A percentile compares a stretch with the other conserved stretches of the same genome.
phyloP scores from a whole-genome alignment of 257 asterid species.

The Avicennia marina region DNA sequence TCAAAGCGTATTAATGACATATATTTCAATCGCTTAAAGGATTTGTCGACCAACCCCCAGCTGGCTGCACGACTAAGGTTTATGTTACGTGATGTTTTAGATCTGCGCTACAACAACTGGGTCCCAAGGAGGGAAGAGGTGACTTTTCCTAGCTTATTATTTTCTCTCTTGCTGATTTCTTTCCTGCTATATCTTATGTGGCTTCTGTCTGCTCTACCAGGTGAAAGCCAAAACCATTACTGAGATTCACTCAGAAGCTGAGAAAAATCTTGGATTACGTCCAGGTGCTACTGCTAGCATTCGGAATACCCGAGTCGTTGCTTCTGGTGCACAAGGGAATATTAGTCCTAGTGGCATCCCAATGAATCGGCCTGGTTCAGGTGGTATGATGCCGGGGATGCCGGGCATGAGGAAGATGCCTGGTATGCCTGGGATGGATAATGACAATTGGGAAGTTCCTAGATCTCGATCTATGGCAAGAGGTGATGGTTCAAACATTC shows the following conservation, averaged over 20 bases:
- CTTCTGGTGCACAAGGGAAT: conserved; percentile 55
- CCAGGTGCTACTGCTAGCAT: conserved; percentile 92
- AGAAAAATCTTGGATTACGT: conserved; percentile 82
- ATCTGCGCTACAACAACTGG: conserved; percentile 74
- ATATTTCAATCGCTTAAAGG: conserved; percentile 72
- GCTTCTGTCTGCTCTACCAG: conserved; percentile 29
- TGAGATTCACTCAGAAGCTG: conserved; percentile 97
- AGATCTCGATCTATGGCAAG: conserved; percentile 75
- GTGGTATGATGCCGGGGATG: conserved; percentile 99
- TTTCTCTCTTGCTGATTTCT: neutral
- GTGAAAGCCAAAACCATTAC: conserved; percentile 86
- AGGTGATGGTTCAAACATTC: conserved; percentile 49
- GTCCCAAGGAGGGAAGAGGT: conserved; percentile 97
- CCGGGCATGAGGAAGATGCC: conserved; percentile 90
- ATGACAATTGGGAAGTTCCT: conserved; percentile 82
- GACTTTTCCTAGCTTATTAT: conserved; percentile 3
- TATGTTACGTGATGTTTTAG: conserved; percentile 82
- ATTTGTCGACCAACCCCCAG: conserved; percentile 66
- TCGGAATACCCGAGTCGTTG: conserved; percentile 52
- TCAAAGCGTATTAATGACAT: conserved; percentile 63
- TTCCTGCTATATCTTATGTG: neutral
- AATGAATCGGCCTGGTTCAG: conserved; percentile 72
- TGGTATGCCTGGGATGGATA: conserved; percentile 70
- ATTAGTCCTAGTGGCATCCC: conserved; percentile 65
- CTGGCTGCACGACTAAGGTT: conserved; percentile 78